phyloP scores from a whole-genome alignment of 768 basidiomycete species.

The Leccinum pellstonianum region DNA sequence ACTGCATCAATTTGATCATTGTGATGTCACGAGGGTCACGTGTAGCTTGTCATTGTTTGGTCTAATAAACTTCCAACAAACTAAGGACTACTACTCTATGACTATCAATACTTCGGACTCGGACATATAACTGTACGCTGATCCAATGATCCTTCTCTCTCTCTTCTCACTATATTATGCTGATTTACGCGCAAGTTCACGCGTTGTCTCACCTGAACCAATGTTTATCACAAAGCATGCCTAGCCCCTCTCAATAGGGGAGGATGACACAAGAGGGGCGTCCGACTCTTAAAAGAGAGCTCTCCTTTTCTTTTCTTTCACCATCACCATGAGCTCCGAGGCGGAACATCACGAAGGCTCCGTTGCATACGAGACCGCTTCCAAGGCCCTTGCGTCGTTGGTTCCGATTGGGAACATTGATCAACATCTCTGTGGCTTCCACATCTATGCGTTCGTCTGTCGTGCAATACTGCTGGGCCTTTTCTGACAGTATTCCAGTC shows the following conservation, averaged over 20 bases:
- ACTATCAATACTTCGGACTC: not conserved
- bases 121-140: not conserved
- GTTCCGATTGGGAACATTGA: conserved; percentile 35
- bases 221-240: not conserved
- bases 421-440: conserved; percentile 37
- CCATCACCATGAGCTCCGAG: conserved; percentile 29
- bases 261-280: conserved; percentile 1
- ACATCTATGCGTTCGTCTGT: conserved; percentile 31
- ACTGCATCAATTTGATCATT: too few relatives aligned
- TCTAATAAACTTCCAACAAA: too few relatives aligned
- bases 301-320: not conserved
- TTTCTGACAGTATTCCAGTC: conserved; percentile 14
- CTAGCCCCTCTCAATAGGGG: conserved; percentile 12
- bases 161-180: not conserved
- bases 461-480: not conserved
- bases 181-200: not conserved
- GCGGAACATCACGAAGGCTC: conserved; percentile 25
- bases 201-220: not conserved
- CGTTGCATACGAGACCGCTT: conserved; percentile 27
- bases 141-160: too few relatives aligned
- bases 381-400: conserved; percentile 32
- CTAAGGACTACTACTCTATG: too few relatives aligned
- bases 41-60: too few relatives aligned
- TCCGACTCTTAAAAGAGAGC: not conserved
- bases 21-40: too few relatives aligned